phyloP scores from a whole-genome alignment of 257 asterid genomes.

The Solanum tacnaense region DNA sequence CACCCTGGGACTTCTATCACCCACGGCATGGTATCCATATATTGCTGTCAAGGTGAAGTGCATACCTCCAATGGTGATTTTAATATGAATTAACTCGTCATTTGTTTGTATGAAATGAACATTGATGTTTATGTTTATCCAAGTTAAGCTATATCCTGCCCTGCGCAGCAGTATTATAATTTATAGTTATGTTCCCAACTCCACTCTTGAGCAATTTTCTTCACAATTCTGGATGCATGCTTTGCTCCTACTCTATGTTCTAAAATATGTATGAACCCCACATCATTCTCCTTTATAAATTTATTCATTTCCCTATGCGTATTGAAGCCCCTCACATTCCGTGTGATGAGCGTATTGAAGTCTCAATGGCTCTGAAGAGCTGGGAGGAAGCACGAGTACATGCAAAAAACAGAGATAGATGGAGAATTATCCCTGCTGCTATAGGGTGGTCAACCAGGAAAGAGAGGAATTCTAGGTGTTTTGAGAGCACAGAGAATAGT shows the following conservation, averaged over 20 bases:
- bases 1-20: not conserved
- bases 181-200: not conserved
- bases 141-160: not conserved
- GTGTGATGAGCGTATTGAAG: not conserved
- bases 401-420: not conserved
- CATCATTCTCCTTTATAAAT: not conserved
- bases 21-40: not conserved
- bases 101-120: not conserved
- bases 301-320: not conserved
- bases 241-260: not conserved
- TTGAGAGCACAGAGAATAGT: not conserved
- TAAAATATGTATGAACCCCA: not conserved
- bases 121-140: not conserved
- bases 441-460: not conserved
- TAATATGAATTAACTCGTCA: not conserved
- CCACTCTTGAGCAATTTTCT: not conserved
- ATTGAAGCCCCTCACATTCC: not conserved
- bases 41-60: not conserved
- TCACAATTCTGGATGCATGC: not conserved
- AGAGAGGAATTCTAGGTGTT: not conserved
- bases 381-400: not conserved
- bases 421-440: not conserved
- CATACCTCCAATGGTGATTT: not conserved
- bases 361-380: not conserved
- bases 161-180: not conserved